Percentiles rank a stretch among this genome's conserved stretches.
Evolutionary conservation across 2,329 filamentous ascomycete species (phyloP).

Genomic region (Cercospora zeae-maydis): DNA sequence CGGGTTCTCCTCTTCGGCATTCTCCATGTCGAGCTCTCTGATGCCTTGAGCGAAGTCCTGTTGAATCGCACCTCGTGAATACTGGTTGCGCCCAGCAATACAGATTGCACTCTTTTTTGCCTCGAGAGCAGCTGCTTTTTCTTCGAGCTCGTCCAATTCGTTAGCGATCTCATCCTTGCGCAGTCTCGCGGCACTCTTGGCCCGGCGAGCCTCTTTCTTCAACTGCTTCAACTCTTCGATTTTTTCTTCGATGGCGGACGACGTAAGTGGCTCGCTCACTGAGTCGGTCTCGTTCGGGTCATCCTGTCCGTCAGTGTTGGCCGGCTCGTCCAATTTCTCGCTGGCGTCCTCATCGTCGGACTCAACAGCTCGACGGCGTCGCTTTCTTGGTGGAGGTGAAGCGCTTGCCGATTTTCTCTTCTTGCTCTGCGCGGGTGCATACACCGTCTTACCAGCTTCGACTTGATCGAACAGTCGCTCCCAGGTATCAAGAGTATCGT

Average conservation of each 20-base stretch:
- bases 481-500: slow-evolving; percentile 47
- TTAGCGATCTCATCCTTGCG: slow-evolving; percentile 35
- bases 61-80: slow-evolving; percentile 54
- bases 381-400: slow-evolving; percentile 15
- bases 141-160: slow-evolving; percentile 32
- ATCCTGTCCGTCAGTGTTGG: slow-evolving; percentile 21
- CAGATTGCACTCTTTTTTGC: slow-evolving; percentile 42
- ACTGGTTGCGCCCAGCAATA: slow-evolving; percentile 56
- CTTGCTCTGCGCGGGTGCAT: slow-evolving; percentile 34
- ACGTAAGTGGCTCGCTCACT: slow-evolving; percentile 38
- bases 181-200: slow-evolving; percentile 28
- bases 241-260: slow-evolving; percentile 42
- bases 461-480: slow-evolving; percentile 40
- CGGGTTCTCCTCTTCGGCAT: slow-evolving; percentile 52
- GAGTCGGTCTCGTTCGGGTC: slow-evolving; percentile 14
- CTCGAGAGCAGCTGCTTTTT: slow-evolving; percentile 34
- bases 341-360: slow-evolving; percentile 29
- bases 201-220: slow-evolving; percentile 39
- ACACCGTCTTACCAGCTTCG: slow-evolving; percentile 44
- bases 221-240: slow-evolving; percentile 43
- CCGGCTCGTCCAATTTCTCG: slow-evolving; percentile 9
- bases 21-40: slow-evolving; percentile 58
- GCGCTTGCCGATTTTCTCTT: slow-evolving; percentile 35
- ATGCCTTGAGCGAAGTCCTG: slow-evolving; percentile 59
- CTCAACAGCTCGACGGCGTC: slow-evolving; percentile 21